Base-by-base conservation (phyloP, 495 filamentous ascomycete species). In the Aspergillus bertholletiae region DNA sequence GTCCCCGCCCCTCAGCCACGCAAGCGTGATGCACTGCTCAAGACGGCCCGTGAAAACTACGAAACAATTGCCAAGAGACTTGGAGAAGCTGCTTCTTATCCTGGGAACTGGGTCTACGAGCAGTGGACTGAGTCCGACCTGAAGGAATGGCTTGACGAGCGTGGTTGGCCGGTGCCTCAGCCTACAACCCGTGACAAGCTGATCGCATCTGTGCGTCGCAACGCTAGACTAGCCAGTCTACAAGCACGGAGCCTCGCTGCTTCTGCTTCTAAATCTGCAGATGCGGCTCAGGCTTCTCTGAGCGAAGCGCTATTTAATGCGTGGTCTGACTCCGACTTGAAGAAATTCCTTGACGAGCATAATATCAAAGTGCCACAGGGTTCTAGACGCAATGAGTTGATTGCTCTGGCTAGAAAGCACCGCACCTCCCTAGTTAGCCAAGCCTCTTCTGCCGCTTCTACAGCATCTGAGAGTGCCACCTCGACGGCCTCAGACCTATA, bases 31-130 rank as follows among this genome's bases (percentile, higher is more conserved):
- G 81, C 83, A 15, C 73, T 96, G 46, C 81, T 97, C 59, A 79
- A 85, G 61, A 80, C 88, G 56, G 82, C 84, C 46, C 91, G 94
- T 51, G 76, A 85, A 54, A 93, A 87, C 66, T 97, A 96, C 57
- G 85, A 96, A 56, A 75, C 80, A 3, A 68, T 88, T 40, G 92
- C 94, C 12, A 83, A 91, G 65, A 97, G 96, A 73, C 77, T 81
- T 37, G 89, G 89, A 56, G 88, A 96, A 71, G 87, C 89, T 1
- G 74, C 82, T 34, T 66, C 81, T 9, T 98, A 98, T 60, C 94
- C 94, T 35, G 94, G 94, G n/a, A 85, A 96, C 71, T 98, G 94
- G 94, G 74, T 97, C 28, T 98, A 96, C 62, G 83, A 84, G 54
- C 77, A 87, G 32, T 98, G 94, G 94, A 83, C 86, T 41, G 82